These are phyloP conservation scores for Xylaria acuta DNA, from an alignment of 495 filamentous ascomycete genomes.

Conservation along the genomic window DNA sequence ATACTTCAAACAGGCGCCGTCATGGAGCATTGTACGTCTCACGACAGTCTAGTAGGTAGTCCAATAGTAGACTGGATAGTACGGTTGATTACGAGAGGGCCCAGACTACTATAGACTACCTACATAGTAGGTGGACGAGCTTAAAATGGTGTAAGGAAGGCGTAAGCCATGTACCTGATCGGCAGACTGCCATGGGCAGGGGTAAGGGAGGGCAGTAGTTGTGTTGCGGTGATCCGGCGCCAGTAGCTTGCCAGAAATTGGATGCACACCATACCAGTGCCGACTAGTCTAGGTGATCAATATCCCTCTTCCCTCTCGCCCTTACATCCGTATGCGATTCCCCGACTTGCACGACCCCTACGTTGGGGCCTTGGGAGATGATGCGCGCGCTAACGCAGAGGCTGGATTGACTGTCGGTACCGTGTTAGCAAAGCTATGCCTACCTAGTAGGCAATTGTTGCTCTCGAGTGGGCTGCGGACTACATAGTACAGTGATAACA, in stretches of 20 bases:
- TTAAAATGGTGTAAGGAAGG: neutral
- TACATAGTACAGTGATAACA: neutral
- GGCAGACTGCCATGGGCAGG: neutral
- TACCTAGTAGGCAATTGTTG: neutral
- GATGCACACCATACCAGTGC: neutral
- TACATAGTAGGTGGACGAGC: neutral
- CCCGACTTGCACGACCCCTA: too few relatives aligned
- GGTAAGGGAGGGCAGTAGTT: neutral
- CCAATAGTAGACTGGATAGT: neutral
- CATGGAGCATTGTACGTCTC: too few relatives aligned
- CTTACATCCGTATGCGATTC: neutral
- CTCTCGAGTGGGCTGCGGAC: neutral
- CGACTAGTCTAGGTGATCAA: neutral
- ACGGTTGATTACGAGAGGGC: constrained; percentile 2
- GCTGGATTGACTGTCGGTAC: neutral
- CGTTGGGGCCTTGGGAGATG: too few relatives aligned
- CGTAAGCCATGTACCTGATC: constrained; percentile 5
- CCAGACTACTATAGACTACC: neutral
- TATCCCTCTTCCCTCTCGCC: neutral
- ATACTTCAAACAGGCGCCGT: neutral
- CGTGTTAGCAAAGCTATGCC: neutral
- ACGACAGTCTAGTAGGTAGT: too few relatives aligned
- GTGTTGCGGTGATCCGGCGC: constrained; percentile 1
- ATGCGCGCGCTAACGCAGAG: constrained; percentile 4
- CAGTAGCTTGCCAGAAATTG: constrained; percentile 5